Conservation (phyloP, 2,329 filamentous ascomycete species). For the Rutstroemia sydowiana region DNA sequence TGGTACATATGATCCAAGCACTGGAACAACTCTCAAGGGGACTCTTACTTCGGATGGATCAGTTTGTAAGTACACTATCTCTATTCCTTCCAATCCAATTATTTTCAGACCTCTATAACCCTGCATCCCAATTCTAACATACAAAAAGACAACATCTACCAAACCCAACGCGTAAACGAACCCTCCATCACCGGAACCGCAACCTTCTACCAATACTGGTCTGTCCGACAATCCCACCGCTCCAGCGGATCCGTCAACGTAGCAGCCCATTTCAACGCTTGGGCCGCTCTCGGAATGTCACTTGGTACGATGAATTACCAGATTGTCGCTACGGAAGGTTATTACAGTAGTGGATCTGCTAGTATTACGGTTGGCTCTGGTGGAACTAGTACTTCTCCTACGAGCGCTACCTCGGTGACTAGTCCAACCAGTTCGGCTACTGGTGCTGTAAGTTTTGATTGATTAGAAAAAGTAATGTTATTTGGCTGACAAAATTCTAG, state of each 20-base stretch:
- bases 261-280: slow-evolving; percentile 46
- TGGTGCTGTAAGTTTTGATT: not conserved
- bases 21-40: slow-evolving; percentile 41
- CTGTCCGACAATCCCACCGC: slow-evolving; percentile 43
- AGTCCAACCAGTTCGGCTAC: not conserved
- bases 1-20: slow-evolving; percentile 43
- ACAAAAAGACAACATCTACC: slow-evolving; percentile 31
- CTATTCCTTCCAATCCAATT: not conserved
- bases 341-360: slow-evolving; percentile 11
- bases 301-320: slow-evolving; percentile 42
- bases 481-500: not conserved
- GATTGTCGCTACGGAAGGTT: slow-evolving; percentile 34
- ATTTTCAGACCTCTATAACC: not conserved
- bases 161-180: slow-evolving; percentile 32
- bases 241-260: slow-evolving; percentile 43
- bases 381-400: not conserved
- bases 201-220: slow-evolving; percentile 49
- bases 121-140: not conserved
- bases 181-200: slow-evolving; percentile 41
- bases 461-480: not conserved
- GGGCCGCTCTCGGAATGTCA: slow-evolving; percentile 40
- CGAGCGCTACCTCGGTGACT: not conserved
- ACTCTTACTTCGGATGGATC: slow-evolving; percentile 44
- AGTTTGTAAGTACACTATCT: slow-evolving; percentile 34
- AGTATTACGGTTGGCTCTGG: slow-evolving; percentile 12